A percentile compares a stretch with the other conserved stretches of the same genome.
These are phyloP conservation scores for Myriosclerotinia scirpicola DNA, from an alignment of 2,329 filamentous ascomycete genomes.

Conservation along the genomic window DNA sequence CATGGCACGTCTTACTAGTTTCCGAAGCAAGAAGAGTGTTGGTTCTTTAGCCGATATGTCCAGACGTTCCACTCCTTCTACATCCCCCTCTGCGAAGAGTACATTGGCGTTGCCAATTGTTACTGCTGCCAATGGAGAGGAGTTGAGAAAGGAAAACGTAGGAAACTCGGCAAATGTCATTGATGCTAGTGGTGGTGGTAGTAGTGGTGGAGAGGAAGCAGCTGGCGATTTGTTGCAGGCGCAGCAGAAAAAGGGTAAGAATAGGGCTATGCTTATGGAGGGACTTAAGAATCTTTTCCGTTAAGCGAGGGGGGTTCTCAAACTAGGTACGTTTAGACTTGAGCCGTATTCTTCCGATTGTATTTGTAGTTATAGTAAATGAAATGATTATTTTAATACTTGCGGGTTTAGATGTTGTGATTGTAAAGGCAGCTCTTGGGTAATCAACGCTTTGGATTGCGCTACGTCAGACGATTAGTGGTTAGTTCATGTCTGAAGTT, in stretches of 20 bases:
- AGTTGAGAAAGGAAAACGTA: slow-evolving; percentile 33
- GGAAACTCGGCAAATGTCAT: slow-evolving; percentile 19
- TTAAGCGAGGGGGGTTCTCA: slow-evolving; percentile 24
- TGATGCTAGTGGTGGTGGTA: slow-evolving; percentile 27
- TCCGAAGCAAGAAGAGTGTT: slow-evolving; percentile 34
- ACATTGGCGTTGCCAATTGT: slow-evolving; percentile 27
- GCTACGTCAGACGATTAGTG: background rate
- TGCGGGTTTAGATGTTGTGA: background rate
- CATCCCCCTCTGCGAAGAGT: slow-evolving; percentile 37
- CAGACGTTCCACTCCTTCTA: slow-evolving; percentile 27
- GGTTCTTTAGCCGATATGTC: slow-evolving; percentile 28
- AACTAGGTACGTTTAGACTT: background rate
- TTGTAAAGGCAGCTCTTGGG: background rate
- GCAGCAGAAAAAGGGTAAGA: slow-evolving; percentile 28
- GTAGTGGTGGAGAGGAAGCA: background rate
- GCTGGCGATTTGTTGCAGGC: slow-evolving; percentile 25
- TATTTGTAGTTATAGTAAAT: slow-evolving; percentile 1
- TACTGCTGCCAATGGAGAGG: slow-evolving; percentile 28
- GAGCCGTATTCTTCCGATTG: background rate
- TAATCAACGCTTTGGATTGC: too few relatives aligned
- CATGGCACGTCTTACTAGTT: slow-evolving; percentile 33
- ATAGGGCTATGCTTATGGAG: slow-evolving; percentile 33
- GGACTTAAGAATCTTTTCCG: slow-evolving; percentile 39
- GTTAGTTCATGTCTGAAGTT: background rate
- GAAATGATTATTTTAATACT: background rate